phyloP scores from a whole-genome alignment of 148 eudicot genomes.

The Cornus suecica region DNA sequence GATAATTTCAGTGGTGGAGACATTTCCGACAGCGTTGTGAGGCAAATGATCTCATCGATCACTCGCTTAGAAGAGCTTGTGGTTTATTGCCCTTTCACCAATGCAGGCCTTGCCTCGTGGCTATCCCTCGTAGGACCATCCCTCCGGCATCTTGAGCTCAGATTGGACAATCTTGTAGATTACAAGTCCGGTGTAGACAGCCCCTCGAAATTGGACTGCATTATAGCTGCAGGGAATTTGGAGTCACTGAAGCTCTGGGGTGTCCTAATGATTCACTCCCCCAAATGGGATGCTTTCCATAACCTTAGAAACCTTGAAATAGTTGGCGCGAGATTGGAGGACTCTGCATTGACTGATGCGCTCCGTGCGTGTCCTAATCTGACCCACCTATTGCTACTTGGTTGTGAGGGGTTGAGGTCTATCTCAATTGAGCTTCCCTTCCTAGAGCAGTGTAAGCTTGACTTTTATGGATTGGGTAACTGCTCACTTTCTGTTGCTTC shows the following conservation, averaged over 20 bases:
- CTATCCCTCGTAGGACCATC: slow-evolving; percentile 41
- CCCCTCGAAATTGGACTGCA: slow-evolving; percentile 60
- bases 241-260: slow-evolving; percentile 88
- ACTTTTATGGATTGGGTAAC: slow-evolving; percentile 68
- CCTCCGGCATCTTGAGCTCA: slow-evolving; percentile 66
- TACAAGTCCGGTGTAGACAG: slow-evolving; percentile 19
- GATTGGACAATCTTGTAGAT: slow-evolving; percentile 69
- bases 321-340: slow-evolving; percentile 76
- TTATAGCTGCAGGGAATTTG: slow-evolving; percentile 55
- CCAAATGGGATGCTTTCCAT: slow-evolving; percentile 69
- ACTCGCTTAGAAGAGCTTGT: slow-evolving; percentile 66
- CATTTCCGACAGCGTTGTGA: slow-evolving; percentile 51
- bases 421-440: slow-evolving; percentile 49
- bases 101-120: slow-evolving; percentile 65
- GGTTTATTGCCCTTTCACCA: slow-evolving; percentile 87
- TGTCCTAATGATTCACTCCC: slow-evolving; percentile 67
- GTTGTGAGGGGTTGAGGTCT: slow-evolving; percentile 69
- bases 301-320: slow-evolving; percentile 73
- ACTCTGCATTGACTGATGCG: slow-evolving; percentile 50
- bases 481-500: slow-evolving; percentile 52
- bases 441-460: slow-evolving; percentile 75
- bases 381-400: slow-evolving; percentile 66
- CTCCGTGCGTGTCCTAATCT: slow-evolving; percentile 75
- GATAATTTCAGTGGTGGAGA: slow-evolving; percentile 34
- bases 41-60: slow-evolving; percentile 48